phyloP scores from a whole-genome alignment of 1,284 basidiomycete species.

The Apiotrichum gamsii region DNA sequence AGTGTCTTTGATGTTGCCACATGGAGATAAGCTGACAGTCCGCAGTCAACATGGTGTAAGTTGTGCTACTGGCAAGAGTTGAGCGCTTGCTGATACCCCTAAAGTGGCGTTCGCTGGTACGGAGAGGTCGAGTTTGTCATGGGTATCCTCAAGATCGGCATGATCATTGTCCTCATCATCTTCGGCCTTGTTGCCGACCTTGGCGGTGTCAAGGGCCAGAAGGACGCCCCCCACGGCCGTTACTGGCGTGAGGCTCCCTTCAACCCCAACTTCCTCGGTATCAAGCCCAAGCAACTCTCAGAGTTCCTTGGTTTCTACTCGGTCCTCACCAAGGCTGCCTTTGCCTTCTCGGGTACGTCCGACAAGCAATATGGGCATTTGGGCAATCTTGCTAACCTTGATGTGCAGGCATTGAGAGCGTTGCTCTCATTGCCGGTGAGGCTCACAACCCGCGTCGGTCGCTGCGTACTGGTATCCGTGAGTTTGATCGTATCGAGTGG shows the following conservation, averaged over 20 bases:
- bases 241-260: constrained; percentile 21
- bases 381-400: too few species aligned
- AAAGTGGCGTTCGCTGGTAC: constrained; percentile 21
- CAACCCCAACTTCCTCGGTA: constrained; percentile 18
- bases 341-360: too few species aligned
- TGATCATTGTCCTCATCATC: constrained; percentile 47
- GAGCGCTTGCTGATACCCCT: constrained; percentile 1
- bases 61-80: background rate
- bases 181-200: constrained; percentile 64
- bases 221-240: constrained; percentile 34
- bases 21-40: too few species aligned
- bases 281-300: constrained; percentile 1
- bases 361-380: too few species aligned
- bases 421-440: constrained; percentile 48
- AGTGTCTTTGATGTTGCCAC: too few species aligned
- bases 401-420: constrained; percentile 41
- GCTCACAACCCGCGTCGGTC: constrained; percentile 59
- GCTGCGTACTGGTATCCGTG: constrained; percentile 53
- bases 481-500: too few species aligned
- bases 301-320: constrained; percentile 58
- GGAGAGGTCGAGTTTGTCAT: constrained; percentile 40
- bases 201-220: constrained; percentile 60
- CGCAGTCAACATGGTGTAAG: background rate
- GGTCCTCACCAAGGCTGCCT: constrained; percentile 49
- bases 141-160: background rate